These are phyloP conservation scores for Ogataea saltuana DNA, from an alignment of 805 yeast species.

Conservation along the genomic window DNA sequence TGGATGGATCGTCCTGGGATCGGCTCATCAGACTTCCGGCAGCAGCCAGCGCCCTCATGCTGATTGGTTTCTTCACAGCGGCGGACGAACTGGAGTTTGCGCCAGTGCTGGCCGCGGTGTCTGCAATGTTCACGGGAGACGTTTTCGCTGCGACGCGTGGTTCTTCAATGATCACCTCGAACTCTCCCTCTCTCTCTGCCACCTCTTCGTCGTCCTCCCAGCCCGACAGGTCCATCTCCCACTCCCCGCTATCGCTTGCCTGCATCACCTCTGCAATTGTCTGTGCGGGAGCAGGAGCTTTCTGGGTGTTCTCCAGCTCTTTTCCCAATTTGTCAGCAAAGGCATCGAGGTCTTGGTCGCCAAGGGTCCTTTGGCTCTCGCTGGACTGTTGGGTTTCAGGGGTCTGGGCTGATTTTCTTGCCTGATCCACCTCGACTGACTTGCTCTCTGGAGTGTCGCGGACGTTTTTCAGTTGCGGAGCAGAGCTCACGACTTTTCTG, in stretches of 20 bases:
- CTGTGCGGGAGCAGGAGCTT: neutral
- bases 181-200: conserved; percentile 4
- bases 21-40: conserved; percentile 18
- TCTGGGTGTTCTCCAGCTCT: conserved; percentile 17
- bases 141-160: too few species aligned
- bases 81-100: neutral
- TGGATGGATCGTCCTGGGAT: neutral
- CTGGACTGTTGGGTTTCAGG: too few species aligned
- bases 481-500: too few species aligned
- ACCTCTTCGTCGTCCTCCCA: conserved; percentile 29
- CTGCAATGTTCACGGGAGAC: conserved; percentile 3
- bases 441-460: too few species aligned
- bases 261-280: conserved; percentile 9
- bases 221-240: conserved; percentile 26
- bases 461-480: too few species aligned
- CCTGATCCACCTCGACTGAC: too few species aligned
- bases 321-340: conserved; percentile 29
- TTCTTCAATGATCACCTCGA: conserved; percentile 28
- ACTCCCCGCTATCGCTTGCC: conserved; percentile 25
- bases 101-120: neutral
- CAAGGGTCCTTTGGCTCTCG: too few species aligned
- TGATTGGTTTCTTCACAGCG: conserved; percentile 15
- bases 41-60: conserved; percentile 24
- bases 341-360: conserved; percentile 28
- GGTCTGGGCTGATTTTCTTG: too few species aligned